phyloP scores from a whole-genome alignment of 148 eudicot genomes.

The Camellia granthamiana region DNA sequence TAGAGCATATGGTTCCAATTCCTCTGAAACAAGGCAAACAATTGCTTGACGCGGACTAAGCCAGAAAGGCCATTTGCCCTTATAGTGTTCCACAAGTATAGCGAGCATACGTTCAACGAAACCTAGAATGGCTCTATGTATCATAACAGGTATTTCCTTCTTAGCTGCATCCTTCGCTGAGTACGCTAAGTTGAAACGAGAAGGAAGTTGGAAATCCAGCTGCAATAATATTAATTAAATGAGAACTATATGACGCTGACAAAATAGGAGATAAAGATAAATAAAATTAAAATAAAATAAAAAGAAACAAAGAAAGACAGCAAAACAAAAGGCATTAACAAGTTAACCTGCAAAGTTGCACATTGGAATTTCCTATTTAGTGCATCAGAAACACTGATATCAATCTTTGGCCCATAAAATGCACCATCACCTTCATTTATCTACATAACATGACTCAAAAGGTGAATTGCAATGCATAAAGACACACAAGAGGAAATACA shows the following conservation, averaged over 20 bases:
- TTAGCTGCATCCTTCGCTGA: constrained; percentile 95
- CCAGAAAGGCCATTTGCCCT: constrained; percentile 99
- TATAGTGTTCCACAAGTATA: constrained; percentile 92
- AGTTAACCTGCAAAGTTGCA: constrained; percentile 87
- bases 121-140: constrained; percentile 94
- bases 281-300: no score
- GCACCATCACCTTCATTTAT: constrained; percentile 98
- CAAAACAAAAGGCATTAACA: neutral
- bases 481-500: constrained; percentile 4
- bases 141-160: constrained; percentile 93
- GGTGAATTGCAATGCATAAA: neutral
- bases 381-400: constrained; percentile 95
- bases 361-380: constrained; percentile 96
- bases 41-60: constrained; percentile 94
- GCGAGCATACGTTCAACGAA: constrained; percentile 99
- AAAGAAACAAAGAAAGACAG: neutral
- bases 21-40: constrained; percentile 87
- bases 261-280: neutral
- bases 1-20: constrained; percentile 68
- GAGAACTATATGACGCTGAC: neutral
- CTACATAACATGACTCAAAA: constrained; percentile 33
- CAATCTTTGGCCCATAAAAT: constrained; percentile 98
- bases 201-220: constrained; percentile 96
- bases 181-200: constrained; percentile 79
- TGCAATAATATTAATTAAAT: constrained; percentile 31